Conservation (phyloP, 2,329 filamentous ascomycete genomes). For the Mollisiaceae sp. region DNA sequence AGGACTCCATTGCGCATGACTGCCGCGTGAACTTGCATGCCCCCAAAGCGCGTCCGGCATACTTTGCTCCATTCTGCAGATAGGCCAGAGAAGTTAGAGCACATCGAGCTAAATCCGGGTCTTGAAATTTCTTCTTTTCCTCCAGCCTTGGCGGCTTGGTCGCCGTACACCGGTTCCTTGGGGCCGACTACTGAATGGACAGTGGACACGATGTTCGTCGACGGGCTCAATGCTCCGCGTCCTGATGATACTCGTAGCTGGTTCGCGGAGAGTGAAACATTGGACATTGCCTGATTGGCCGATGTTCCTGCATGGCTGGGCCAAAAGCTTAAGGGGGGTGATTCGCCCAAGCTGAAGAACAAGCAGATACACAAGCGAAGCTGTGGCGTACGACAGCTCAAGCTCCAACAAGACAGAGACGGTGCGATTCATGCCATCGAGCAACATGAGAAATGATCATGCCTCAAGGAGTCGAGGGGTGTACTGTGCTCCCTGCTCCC, state of each 20-base stretch:
- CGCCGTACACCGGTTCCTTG: not conserved
- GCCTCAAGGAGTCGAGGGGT: not conserved
- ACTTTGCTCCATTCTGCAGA: constrained; percentile 8
- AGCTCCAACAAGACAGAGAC: not conserved
- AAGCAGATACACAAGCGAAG: not conserved
- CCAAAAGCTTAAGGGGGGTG: constrained; percentile 12
- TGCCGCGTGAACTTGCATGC: constrained; percentile 23
- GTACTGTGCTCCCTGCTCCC: not conserved
- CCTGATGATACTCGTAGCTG: not conserved
- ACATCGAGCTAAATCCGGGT: constrained; percentile 3
- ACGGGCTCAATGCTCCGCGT: constrained; percentile 1
- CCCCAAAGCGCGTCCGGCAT: constrained; percentile 8
- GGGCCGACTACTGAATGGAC: not conserved
- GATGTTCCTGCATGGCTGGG: not conserved
- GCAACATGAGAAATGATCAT: constrained; percentile 12
- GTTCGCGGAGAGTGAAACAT: not conserved
- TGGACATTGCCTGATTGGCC: constrained; percentile 3
- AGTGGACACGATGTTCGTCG: not conserved
- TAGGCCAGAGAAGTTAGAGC: constrained; percentile 4
- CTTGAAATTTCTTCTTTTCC: constrained; percentile 8
- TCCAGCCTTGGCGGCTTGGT: constrained; percentile 1
- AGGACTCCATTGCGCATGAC: constrained; percentile 17
- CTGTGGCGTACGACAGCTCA: constrained; percentile 16
- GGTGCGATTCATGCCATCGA: constrained; percentile 3
- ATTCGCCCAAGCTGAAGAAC: constrained; percentile 9